A percentile compares a stretch with the other conserved stretches of the same genome.
These are phyloP conservation scores for Zygnema circumcarinatum DNA, from an alignment of 139 green algal genomes.

Conservation along the genomic window DNA sequence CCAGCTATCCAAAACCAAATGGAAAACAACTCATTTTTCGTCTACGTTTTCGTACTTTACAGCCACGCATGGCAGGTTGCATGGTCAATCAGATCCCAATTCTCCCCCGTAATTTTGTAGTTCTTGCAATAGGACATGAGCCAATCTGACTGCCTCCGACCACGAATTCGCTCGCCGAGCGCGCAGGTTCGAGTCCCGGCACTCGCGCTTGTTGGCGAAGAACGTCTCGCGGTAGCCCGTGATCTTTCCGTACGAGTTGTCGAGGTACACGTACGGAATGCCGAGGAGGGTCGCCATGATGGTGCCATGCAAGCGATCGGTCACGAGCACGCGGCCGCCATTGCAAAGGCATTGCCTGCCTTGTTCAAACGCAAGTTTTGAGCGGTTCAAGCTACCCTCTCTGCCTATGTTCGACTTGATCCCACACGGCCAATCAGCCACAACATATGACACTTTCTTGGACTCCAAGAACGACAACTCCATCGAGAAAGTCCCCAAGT, in stretches of 20 bases:
- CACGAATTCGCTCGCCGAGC: neutral
- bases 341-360: neutral
- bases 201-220: neutral
- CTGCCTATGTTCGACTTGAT: neutral
- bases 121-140: too few species aligned
- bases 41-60: too few species aligned
- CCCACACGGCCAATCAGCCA: neutral
- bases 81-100: too few species aligned
- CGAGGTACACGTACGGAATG: neutral
- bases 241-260: neutral
- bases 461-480: neutral
- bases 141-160: neutral
- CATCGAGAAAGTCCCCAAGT: neutral
- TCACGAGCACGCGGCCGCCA: neutral
- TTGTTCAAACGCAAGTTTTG: neutral
- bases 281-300: neutral
- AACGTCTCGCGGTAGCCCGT: neutral
- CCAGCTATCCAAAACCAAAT: too few species aligned
- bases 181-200: neutral
- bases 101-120: too few species aligned
- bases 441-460: neutral
- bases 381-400: neutral
- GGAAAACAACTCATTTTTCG: too few species aligned
- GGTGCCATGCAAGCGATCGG: neutral
- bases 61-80: too few species aligned